phyloP scores from a whole-genome alignment of 306 rosid genomes.

The Castanea mollissima region DNA sequence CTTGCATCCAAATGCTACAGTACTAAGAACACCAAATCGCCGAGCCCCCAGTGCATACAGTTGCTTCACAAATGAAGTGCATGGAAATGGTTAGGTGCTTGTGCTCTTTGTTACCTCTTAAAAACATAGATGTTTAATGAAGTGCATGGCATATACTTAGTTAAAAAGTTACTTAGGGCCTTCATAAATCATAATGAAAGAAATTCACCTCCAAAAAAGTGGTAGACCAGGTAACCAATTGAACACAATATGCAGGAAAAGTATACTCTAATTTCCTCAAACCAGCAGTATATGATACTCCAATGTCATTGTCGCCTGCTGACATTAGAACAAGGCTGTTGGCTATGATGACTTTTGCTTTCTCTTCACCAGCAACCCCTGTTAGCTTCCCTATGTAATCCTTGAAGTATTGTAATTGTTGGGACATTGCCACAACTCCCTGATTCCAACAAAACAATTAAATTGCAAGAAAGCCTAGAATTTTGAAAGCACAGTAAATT shows the following conservation, averaged over 20 bases:
- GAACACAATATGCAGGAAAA: conserved; percentile 16
- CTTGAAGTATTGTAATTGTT: conserved; percentile 17
- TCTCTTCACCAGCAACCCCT: conserved; percentile 23
- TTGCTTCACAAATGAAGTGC: conserved; percentile 1
- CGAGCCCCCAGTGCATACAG: conserved; percentile 41
- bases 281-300: conserved; percentile 2
- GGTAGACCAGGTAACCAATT: background rate
- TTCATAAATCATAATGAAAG: too few species aligned
- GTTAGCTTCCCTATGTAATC: conserved; percentile 28
- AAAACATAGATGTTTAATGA: too few species aligned
- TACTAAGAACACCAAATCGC: conserved; percentile 28
- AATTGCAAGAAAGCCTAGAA: background rate
- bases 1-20: conserved; percentile 41
- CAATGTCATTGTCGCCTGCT: conserved; percentile 42
- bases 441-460: background rate
- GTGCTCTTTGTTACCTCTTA: too few species aligned
- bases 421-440: conserved; percentile 15
- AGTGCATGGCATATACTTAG: too few species aligned
- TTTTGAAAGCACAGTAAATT: background rate
- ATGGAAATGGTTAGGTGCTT: too few species aligned
- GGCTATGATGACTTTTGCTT: conserved; percentile 18
- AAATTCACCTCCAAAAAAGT: conserved; percentile 24
- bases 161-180: too few species aligned
- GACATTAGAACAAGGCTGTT: conserved; percentile 27
- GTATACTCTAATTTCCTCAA: background rate